Evolutionary conservation across 1,139 yeast genomes (phyloP).

Genomic region (Citeromyces siamensis): DNA sequence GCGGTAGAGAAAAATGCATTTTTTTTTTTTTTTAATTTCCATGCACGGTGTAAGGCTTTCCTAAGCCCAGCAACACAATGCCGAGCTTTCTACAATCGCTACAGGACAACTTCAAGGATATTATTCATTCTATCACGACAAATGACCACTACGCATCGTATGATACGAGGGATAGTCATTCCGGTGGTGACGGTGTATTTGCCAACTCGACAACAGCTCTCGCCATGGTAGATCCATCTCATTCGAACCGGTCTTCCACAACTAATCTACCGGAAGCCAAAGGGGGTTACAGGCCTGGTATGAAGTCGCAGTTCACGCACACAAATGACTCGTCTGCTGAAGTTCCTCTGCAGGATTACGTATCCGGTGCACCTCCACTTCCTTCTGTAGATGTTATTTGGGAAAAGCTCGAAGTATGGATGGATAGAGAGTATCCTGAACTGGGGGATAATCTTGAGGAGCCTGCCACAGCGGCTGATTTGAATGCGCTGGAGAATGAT

Average conservation of each 20-base stretch:
- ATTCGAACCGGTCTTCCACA: slow-evolving; percentile 16
- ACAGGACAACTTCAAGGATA: slow-evolving; percentile 20
- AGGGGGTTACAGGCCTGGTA: slow-evolving; percentile 26
- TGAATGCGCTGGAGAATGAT: slow-evolving; percentile 68
- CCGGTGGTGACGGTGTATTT: slow-evolving; percentile 4
- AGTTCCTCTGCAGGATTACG: slow-evolving; percentile 35
- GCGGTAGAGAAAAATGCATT: too few species aligned
- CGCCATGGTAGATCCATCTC: slow-evolving; percentile 10
- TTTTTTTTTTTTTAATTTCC: too few species aligned
- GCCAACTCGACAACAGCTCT: slow-evolving; percentile 12
- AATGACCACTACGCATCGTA: slow-evolving; percentile 53
- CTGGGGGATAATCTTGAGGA: slow-evolving; percentile 57
- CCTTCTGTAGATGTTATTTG: slow-evolving; percentile 63
- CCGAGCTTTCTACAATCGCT: slow-evolving; percentile 5
- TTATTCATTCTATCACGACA: slow-evolving; percentile 45
- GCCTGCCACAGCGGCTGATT: slow-evolving; percentile 65
- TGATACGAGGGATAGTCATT: slow-evolving; percentile 19
- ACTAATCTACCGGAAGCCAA: slow-evolving; percentile 11
- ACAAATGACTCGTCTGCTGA: slow-evolving; percentile 20
- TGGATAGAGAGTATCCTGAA: slow-evolving; percentile 72
- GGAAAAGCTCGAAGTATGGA: slow-evolving; percentile 64
- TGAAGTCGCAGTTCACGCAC: slow-evolving; percentile 25
- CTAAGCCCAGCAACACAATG: not conserved
- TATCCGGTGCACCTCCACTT: slow-evolving; percentile 51
- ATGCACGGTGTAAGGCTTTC: not conserved